Evolutionary conservation across 106 monocot genomes (phyloP).

Genomic region (Cymbidium sinense): DNA sequence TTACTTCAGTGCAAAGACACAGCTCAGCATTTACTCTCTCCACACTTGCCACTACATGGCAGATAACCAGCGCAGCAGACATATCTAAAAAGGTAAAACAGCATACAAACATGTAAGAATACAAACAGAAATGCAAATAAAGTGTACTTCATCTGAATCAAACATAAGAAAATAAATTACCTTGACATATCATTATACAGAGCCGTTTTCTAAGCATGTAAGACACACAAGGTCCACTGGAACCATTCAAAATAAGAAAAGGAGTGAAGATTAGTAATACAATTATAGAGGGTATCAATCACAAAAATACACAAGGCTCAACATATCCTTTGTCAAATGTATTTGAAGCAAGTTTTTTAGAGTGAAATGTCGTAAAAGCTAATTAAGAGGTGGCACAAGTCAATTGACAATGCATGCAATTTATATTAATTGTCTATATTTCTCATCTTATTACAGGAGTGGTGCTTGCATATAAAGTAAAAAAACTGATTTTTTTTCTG

Average conservation of each 20-base stretch:
- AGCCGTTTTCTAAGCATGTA: constrained; percentile 96
- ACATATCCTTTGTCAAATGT: no score
- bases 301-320: constrained; percentile 7
- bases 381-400: no score
- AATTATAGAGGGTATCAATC: neutral
- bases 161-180: constrained; percentile 23
- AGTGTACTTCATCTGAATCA: neutral
- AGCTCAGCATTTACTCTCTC: constrained; percentile 76
- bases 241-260: neutral
- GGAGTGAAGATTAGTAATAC: neutral
- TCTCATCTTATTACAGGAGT: no score
- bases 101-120: neutral
- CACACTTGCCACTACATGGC: constrained; percentile 91
- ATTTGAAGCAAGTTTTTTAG: no score
- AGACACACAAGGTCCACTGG: constrained; percentile 89
- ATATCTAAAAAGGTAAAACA: constrained; percentile 46
- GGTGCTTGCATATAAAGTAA: no score
- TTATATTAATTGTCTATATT: no score
- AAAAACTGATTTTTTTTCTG: no score
- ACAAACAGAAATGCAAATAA: neutral
- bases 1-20: constrained; percentile 89
- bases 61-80: constrained; percentile 93
- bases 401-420: no score
- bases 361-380: no score
- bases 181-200: constrained; percentile 99